Conservation (phyloP, 2,329 filamentous ascomycete species). For the Cercospora sp. region DNA sequence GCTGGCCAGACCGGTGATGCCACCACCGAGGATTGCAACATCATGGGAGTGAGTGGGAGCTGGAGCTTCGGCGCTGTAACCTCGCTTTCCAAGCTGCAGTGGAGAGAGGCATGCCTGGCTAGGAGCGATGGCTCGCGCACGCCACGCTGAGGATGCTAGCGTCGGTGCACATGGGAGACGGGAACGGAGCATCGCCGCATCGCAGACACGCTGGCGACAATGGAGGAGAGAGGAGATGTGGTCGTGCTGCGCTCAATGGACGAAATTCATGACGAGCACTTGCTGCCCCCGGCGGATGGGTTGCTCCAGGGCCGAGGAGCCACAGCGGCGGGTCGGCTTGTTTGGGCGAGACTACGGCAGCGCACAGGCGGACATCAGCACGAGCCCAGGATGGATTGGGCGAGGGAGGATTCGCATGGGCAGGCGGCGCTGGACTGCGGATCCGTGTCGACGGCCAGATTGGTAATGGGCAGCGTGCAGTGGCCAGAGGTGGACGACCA, state of each 20-base stretch:
- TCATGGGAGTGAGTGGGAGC: constrained; percentile 33
- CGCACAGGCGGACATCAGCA: background rate
- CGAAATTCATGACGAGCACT: constrained; percentile 6
- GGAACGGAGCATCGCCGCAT: constrained; percentile 36
- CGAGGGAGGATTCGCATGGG: background rate
- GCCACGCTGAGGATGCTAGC: constrained; percentile 12
- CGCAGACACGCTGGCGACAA: constrained; percentile 5
- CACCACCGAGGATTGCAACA: constrained; percentile 74
- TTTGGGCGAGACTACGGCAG: background rate
- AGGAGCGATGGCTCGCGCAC: constrained; percentile 4
- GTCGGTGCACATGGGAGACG: constrained; percentile 18
- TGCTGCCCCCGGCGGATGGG: background rate
- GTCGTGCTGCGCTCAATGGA: background rate
- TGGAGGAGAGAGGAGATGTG: background rate
- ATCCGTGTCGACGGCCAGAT: background rate
- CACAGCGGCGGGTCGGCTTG: background rate
- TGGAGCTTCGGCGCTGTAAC: constrained; percentile 22
- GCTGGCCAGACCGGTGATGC: constrained; percentile 76
- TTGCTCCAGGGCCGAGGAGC: background rate
- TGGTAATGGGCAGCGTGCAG: background rate
- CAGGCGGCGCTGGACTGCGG: background rate
- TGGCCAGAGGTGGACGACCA: background rate
- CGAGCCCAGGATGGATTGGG: background rate
- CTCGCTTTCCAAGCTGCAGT: background rate
- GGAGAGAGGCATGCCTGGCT: background rate